Conservation (phyloP, 2,329 filamentous ascomycete species). For the Colletotrichum chlorophyti region DNA sequence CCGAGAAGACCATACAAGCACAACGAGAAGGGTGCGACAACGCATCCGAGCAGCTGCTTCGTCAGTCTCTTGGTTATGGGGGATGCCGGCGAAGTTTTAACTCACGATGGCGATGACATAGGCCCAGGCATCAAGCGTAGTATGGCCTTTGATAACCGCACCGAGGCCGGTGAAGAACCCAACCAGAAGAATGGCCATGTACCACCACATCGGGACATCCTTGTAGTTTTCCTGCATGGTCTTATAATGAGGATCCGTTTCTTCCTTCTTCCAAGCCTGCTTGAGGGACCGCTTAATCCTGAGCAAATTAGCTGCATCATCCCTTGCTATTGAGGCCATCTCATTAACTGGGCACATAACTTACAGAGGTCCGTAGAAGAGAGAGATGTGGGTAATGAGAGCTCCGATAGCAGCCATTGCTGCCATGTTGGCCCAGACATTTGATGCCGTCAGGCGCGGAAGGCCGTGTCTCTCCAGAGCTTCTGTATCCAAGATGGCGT, state of each 20-base stretch:
- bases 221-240: constrained; percentile 47
- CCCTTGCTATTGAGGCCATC: rapidly evolving
- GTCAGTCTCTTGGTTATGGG: not conserved
- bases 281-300: constrained; percentile 23
- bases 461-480: constrained; percentile 42
- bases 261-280: constrained; percentile 35
- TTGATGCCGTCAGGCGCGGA: constrained; percentile 46
- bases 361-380: constrained; percentile 34
- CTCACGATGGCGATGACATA: constrained; percentile 25
- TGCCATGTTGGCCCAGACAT: constrained; percentile 50
- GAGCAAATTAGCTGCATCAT: not conserved
- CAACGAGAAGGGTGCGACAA: constrained; percentile 25
- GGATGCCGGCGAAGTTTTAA: not conserved
- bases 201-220: constrained; percentile 51
- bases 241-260: constrained; percentile 48
- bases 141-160: constrained; percentile 39
- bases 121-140: constrained; percentile 24
- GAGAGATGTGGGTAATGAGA: constrained; percentile 43
- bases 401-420: constrained; percentile 50
- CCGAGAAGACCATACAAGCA: constrained; percentile 23
- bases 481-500: constrained; percentile 11
- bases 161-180: constrained; percentile 44
- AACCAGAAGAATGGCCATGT: constrained; percentile 40
- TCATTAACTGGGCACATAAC: not conserved
- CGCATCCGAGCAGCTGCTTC: constrained; percentile 14